Percentiles rank a stretch among this genome's conserved stretches.
Evolutionary conservation across 805 yeast species (phyloP).

Genomic region (Ogataea sp.): DNA sequence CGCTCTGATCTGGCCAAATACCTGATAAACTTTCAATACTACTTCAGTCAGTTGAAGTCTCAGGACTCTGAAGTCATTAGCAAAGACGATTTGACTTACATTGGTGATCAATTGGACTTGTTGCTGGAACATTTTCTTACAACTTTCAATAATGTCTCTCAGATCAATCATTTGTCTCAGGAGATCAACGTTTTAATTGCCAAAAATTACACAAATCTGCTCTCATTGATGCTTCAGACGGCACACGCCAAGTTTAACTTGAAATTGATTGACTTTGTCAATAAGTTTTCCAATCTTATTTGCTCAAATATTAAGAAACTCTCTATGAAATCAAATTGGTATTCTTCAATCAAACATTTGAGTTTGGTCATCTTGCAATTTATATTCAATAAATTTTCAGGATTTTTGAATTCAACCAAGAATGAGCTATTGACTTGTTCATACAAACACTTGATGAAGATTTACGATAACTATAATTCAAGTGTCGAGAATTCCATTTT

Average conservation of each 20-base stretch:
- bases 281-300: slow-evolving; percentile 14
- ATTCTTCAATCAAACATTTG: slow-evolving; percentile 21
- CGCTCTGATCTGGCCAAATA: slow-evolving; percentile 9
- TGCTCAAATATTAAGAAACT: slow-evolving; percentile 17
- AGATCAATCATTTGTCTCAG: slow-evolving; percentile 16
- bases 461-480: slow-evolving; percentile 25
- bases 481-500: slow-evolving; percentile 22
- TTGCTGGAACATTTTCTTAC: slow-evolving; percentile 13
- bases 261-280: slow-evolving; percentile 21
- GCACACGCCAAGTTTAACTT: slow-evolving; percentile 26
- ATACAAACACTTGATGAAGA: slow-evolving; percentile 25
- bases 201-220: slow-evolving; percentile 11
- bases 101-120: slow-evolving; percentile 15
- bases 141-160: slow-evolving; percentile 13
- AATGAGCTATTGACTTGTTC: slow-evolving; percentile 16
- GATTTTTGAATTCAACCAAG: slow-evolving; percentile 26
- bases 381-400: slow-evolving; percentile 23
- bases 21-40: slow-evolving; percentile 9
- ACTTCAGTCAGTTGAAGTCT: slow-evolving; percentile 3
- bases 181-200: slow-evolving; percentile 17
- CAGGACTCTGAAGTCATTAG: neutral
- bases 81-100: slow-evolving; percentile 15
- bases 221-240: slow-evolving; percentile 19
- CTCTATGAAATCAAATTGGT: slow-evolving; percentile 25
- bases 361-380: slow-evolving; percentile 20